Evolutionary conservation across 768 basidiomycete genomes (phyloP).

Genomic region (Naematelia aurantialba): DNA sequence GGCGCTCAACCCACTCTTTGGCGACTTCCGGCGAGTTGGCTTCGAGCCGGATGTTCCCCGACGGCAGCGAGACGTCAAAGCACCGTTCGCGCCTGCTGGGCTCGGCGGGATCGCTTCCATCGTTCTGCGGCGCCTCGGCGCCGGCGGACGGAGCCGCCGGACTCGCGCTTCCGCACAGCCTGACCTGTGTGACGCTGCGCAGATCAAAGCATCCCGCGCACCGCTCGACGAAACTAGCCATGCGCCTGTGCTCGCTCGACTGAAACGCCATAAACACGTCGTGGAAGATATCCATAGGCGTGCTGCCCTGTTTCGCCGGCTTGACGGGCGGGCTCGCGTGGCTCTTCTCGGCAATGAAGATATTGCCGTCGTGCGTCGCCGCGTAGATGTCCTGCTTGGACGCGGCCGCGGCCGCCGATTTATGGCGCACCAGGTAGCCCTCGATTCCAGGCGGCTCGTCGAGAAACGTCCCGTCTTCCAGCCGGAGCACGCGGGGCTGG

Average conservation of each 20-base stretch:
- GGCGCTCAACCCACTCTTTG: conserved; percentile 77
- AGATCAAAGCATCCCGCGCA: conserved; percentile 65
- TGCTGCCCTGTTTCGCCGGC: conserved; percentile 21
- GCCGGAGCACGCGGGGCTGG: conserved; percentile 54
- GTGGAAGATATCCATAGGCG: conserved; percentile 27
- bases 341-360: conserved; percentile 28
- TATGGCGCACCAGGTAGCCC: conserved; percentile 62
- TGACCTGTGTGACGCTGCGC: conserved; percentile 63
- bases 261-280: conserved; percentile 36
- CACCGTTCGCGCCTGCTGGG: conserved; percentile 50
- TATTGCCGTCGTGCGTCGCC: conserved; percentile 39
- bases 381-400: conserved; percentile 34
- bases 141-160: background rate
- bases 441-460: conserved; percentile 78
- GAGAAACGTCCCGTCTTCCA: conserved; percentile 56
- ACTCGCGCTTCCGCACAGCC: conserved; percentile 50
- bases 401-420: conserved; percentile 6
- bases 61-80: conserved; percentile 71
- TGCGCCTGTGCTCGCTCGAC: conserved; percentile 38
- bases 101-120: conserved; percentile 56
- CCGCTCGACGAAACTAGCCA: conserved; percentile 44
- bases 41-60: conserved; percentile 72
- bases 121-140: conserved; percentile 52
- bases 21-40: conserved; percentile 70
- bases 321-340: conserved; percentile 36